Evolutionary conservation across 1,139 yeast species (phyloP).

Genomic region (Sugiyamaella novakii): DNA sequence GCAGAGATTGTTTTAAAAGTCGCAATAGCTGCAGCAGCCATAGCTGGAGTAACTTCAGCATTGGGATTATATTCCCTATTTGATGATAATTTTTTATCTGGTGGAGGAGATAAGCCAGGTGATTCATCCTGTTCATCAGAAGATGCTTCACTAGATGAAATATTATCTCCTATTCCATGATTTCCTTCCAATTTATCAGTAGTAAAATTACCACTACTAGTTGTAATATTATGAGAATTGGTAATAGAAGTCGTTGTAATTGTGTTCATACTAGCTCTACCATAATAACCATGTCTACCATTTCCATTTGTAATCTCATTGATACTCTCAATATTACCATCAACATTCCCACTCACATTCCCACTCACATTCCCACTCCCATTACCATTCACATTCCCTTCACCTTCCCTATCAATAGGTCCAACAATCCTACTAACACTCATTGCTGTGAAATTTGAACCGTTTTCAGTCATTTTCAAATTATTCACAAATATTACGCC

Average conservation of each 20-base stretch:
- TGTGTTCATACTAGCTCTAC: no score
- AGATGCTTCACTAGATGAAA: background rate
- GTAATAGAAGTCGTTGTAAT: background rate
- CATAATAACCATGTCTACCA: no score
- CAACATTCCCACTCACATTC: conserved; percentile 58
- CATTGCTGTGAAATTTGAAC: background rate
- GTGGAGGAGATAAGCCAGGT: background rate
- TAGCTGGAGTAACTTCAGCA: conserved; percentile 4
- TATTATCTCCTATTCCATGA: background rate
- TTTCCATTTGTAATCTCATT: conserved; percentile 42
- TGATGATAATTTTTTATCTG: background rate
- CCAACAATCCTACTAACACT: background rate
- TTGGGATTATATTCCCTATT: no score
- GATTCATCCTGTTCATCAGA: background rate
- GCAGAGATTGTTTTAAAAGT: conserved; percentile 12
- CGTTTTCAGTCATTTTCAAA: conserved; percentile 1
- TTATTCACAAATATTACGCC: background rate
- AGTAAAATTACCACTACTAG: background rate
- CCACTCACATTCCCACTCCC: conserved; percentile 37
- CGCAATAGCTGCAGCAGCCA: conserved; percentile 13
- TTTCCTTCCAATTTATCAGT: background rate
- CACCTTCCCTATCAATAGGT: background rate
- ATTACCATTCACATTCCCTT: background rate
- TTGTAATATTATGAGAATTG: background rate
- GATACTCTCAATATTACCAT: conserved; percentile 39